phyloP scores from a whole-genome alignment of 2,329 filamentous ascomycete species.

The Mycosphaerelloides madeirae region DNA sequence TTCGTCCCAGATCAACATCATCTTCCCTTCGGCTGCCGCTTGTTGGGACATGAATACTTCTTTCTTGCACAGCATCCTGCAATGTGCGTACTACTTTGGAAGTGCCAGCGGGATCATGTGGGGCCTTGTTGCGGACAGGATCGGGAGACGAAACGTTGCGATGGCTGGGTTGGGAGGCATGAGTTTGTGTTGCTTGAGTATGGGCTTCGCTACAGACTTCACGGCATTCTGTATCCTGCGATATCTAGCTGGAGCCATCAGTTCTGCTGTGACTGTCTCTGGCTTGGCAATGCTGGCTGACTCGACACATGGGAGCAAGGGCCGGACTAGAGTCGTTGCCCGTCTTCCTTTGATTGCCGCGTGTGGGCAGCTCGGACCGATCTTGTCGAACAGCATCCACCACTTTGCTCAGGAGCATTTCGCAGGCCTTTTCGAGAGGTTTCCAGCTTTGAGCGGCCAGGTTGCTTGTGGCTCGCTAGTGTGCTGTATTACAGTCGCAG shows the following conservation, averaged over 20 bases:
- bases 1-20: constrained; percentile 44
- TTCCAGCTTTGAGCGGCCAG: constrained; percentile 40
- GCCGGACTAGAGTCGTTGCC: constrained; percentile 39
- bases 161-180: constrained; percentile 42
- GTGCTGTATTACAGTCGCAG: constrained; percentile 38
- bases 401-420: constrained; percentile 37
- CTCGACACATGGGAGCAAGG: constrained; percentile 17
- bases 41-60: constrained; percentile 43
- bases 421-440: constrained; percentile 38
- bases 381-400: constrained; percentile 42
- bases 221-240: constrained; percentile 40
- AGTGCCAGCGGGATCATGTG: constrained; percentile 42
- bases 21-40: constrained; percentile 40
- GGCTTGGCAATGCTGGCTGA: constrained; percentile 47
- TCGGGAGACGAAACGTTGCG: constrained; percentile 42
- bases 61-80: constrained; percentile 45
- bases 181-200: constrained; percentile 42
- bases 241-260: constrained; percentile 41
- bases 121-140: constrained; percentile 42
- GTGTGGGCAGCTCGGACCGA: constrained; percentile 43
- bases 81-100: constrained; percentile 47
- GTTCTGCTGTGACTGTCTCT: constrained; percentile 43
- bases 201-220: constrained; percentile 44
- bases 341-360: constrained; percentile 42
- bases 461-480: constrained; percentile 42